These are phyloP conservation scores for Lanmaoa pseudosensibilis DNA, from an alignment of 768 basidiomycete species.

Conservation along the genomic window DNA sequence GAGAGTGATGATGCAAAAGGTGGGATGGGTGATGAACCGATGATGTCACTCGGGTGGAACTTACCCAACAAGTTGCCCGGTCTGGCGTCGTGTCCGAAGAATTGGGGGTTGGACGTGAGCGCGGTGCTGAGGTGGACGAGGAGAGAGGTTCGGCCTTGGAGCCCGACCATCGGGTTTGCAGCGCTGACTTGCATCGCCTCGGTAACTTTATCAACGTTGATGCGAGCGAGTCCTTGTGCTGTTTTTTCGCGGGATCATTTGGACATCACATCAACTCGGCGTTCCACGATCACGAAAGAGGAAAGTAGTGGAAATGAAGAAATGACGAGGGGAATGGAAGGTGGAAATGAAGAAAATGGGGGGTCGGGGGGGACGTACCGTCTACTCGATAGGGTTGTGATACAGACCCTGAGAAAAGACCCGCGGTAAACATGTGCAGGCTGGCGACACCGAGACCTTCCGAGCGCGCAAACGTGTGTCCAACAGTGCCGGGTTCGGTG, in stretches of 20 bases:
- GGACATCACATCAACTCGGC: constrained; percentile 13
- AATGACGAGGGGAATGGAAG: too few relatives aligned
- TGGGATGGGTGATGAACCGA: background rate
- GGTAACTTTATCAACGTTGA: constrained; percentile 61
- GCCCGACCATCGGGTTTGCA: constrained; percentile 84
- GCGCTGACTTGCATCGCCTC: constrained; percentile 76
- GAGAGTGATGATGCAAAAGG: background rate
- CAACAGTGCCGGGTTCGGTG: constrained; percentile 52
- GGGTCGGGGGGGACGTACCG: constrained; percentile 50
- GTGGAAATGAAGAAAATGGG: background rate
- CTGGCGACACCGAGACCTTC: constrained; percentile 90
- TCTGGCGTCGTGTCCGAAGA: constrained; percentile 73
- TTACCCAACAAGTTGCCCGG: constrained; percentile 83
- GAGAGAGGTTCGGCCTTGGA: constrained; percentile 81
- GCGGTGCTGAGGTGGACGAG: constrained; percentile 73
- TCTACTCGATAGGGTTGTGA: constrained; percentile 73
- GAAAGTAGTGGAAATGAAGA: background rate
- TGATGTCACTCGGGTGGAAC: background rate
- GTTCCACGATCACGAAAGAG: background rate
- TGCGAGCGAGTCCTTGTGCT: constrained; percentile 70
- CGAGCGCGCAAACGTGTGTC: constrained; percentile 57
- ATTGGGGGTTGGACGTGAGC: constrained; percentile 58
- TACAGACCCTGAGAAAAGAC: constrained; percentile 69
- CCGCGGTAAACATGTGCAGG: constrained; percentile 82
- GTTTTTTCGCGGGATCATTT: constrained; percentile 6